A percentile compares a stretch with the other conserved stretches of the same genome.
These are phyloP conservation scores for Exutisphaerella laricina DNA, from an alignment of 2,329 filamentous ascomycete species.

Conservation along the genomic window DNA sequence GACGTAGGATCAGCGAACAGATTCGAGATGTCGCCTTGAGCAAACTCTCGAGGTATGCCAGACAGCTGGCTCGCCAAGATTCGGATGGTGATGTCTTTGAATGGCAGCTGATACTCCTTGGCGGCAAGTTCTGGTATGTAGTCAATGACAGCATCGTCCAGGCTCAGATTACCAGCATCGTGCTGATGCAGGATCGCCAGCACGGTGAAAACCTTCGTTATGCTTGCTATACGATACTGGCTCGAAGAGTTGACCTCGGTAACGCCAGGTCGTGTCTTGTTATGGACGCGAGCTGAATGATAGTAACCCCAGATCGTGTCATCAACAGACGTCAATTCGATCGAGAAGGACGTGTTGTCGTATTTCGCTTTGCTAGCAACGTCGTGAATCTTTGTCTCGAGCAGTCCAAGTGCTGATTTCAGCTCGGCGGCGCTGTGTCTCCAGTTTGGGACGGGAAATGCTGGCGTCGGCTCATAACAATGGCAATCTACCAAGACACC, in stretches of 20 bases:
- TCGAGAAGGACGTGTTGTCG: slow-evolving; percentile 36
- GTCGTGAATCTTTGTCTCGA: slow-evolving; percentile 26
- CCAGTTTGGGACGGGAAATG: slow-evolving; percentile 34
- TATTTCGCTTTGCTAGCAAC: slow-evolving; percentile 29
- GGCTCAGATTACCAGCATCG: slow-evolving; percentile 44
- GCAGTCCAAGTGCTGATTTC: slow-evolving; percentile 28
- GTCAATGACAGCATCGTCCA: slow-evolving; percentile 43
- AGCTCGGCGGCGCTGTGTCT: slow-evolving; percentile 29
- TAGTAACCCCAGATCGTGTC: slow-evolving; percentile 36
- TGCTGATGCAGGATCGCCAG: slow-evolving; percentile 51
- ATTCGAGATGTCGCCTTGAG: slow-evolving; percentile 15
- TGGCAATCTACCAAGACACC: neutral
- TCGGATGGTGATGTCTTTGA: slow-evolving; percentile 41
- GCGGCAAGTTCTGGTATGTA: slow-evolving; percentile 45
- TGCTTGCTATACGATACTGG: slow-evolving; percentile 36
- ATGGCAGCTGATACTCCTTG: slow-evolving; percentile 37
- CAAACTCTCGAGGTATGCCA: slow-evolving; percentile 40
- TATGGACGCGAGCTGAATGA: slow-evolving; percentile 36
- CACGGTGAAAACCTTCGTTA: slow-evolving; percentile 45
- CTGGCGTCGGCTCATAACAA: slow-evolving; percentile 37
- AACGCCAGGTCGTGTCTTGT: slow-evolving; percentile 35
- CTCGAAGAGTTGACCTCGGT: slow-evolving; percentile 35
- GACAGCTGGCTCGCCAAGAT: slow-evolving; percentile 40
- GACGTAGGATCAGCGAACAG: slow-evolving; percentile 16
- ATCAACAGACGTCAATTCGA: slow-evolving; percentile 38